These are phyloP conservation scores for Penicillium lividum DNA, from an alignment of 495 filamentous ascomycete genomes.

Conservation along the genomic window DNA sequence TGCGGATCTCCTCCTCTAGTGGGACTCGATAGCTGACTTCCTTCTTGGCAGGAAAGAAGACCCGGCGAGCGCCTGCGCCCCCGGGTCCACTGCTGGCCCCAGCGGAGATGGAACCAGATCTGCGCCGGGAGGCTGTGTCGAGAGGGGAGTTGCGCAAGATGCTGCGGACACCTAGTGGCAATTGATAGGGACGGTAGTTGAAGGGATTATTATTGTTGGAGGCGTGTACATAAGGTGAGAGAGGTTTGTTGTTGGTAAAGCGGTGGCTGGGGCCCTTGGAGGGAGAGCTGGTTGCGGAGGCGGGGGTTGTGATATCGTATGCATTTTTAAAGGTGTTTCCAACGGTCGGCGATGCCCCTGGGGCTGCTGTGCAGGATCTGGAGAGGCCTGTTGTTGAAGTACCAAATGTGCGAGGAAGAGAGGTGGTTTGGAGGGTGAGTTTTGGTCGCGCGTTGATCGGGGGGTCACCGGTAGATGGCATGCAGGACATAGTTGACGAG, in stretches of 20 bases:
- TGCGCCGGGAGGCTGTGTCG: slow-evolving; percentile 36
- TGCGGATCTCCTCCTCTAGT: slow-evolving; percentile 58
- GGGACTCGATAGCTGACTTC: slow-evolving; percentile 54
- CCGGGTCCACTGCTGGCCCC: slow-evolving; percentile 31
- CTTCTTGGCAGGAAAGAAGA: slow-evolving; percentile 60
- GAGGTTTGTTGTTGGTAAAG: slow-evolving; percentile 39
- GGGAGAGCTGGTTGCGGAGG: slow-evolving; percentile 55
- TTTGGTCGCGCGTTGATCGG: slow-evolving; percentile 64
- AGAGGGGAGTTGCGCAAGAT: slow-evolving; percentile 77
- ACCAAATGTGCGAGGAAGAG: slow-evolving; percentile 53
- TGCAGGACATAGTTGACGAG: slow-evolving; percentile 31
- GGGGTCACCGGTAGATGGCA: slow-evolving; percentile 22
- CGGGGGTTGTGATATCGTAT: slow-evolving; percentile 67
- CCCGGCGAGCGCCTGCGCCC: slow-evolving; percentile 39
- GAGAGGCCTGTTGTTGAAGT: slow-evolving; percentile 56
- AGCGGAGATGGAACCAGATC: slow-evolving; percentile 43
- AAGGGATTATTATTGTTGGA: slow-evolving; percentile 25
- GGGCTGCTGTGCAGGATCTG: slow-evolving; percentile 57
- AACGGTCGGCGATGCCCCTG: slow-evolving; percentile 69
- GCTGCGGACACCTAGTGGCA: slow-evolving; percentile 64
- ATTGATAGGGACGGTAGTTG: slow-evolving; percentile 59
- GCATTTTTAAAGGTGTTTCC: slow-evolving; percentile 84
- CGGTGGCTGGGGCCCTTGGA: slow-evolving; percentile 29
- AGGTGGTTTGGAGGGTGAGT: slow-evolving; percentile 75
- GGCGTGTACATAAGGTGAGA: slow-evolving; percentile 26